Base-by-base conservation (phyloP, 1,139 yeast species). In the Spencermartinsiella ligniputridi region DNA sequence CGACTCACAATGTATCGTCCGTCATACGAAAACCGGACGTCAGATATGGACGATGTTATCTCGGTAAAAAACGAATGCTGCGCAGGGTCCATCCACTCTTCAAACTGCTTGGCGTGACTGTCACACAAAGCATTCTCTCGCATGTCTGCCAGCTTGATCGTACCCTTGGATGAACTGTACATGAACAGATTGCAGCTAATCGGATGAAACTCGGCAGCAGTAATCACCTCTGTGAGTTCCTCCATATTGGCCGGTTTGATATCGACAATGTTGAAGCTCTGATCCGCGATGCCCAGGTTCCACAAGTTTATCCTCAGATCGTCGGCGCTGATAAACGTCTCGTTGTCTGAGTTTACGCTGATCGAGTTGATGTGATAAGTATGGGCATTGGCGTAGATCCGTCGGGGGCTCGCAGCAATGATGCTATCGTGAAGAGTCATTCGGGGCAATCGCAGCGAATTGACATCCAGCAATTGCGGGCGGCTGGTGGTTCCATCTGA, bases 241-340 rank as follows among this genome's bases (percentile, higher is more conserved):
- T 94, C 99, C 98, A 94, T 94, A 67, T 90, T 89, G 16, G 92
- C 87, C 4, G 99, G 99, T 67, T 94, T 90, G 60, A 94, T 94
- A 67, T 94, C 98, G 50, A 94, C 98, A 57, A 94, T 90, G 52
- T 70, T 94, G 69, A 94, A 94, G 57, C 94, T 81, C 69, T 92
- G 97, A 66, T 92, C 97, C 33, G 96, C 89, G 57, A 89, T 87
- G 43, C 89, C 92, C 57, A 90, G 72, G 65, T 92, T 90, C 99
- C 99, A 94, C 55, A 94, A 72, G 66, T 94, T 94, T 63, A 94
- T 85, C 64, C 99, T 79, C 63, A 94, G 76, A 67, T 94, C 99
- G 68, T 94, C 99, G 41, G 95, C 85, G 51, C 90, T 80, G 54
- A 94, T 76, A 67, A 83, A 94, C 13, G 98, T 94, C 68, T 94